These are phyloP conservation scores for Colletotrichum lupini DNA, from an alignment of 2,329 filamentous ascomycete species.

Conservation along the genomic window DNA sequence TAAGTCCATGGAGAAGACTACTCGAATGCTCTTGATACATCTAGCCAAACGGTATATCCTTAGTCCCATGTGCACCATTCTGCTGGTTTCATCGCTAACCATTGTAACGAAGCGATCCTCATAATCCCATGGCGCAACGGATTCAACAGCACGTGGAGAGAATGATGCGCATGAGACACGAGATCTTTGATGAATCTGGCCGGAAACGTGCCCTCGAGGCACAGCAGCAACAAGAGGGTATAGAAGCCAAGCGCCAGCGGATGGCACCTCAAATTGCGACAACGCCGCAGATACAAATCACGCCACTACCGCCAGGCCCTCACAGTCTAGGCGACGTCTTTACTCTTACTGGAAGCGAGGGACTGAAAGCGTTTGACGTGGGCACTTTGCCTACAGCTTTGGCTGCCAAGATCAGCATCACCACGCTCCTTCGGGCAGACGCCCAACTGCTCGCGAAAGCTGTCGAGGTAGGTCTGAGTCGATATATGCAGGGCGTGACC, in stretches of 20 bases:
- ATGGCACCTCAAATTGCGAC: constrained; percentile 50
- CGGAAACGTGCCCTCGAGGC: constrained; percentile 81
- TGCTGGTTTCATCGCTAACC: constrained; percentile 39
- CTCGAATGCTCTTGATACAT: constrained; percentile 84
- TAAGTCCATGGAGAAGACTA: constrained; percentile 95
- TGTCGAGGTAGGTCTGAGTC: constrained; percentile 68
- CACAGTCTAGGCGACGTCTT: constrained; percentile 87
- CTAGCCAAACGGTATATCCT: constrained; percentile 76
- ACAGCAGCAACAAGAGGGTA: constrained; percentile 73
- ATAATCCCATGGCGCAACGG: constrained; percentile 77
- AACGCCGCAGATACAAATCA: constrained; percentile 62
- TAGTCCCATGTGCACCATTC: not conserved
- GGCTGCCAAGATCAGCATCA: constrained; percentile 84
- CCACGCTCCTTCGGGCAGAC: constrained; percentile 79
- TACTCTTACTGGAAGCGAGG: constrained; percentile 81
- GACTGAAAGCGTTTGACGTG: constrained; percentile 84
- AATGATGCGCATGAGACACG: constrained; percentile 79
- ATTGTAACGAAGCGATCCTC: constrained; percentile 72
- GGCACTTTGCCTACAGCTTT: constrained; percentile 80
- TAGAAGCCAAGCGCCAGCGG: constrained; percentile 87
- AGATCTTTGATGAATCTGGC: constrained; percentile 81
- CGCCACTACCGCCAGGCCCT: constrained; percentile 79
- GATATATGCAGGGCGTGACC: constrained; percentile 28
- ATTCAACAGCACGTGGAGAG: constrained; percentile 91
- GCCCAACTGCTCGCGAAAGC: constrained; percentile 76